phyloP scores from a whole-genome alignment of 2,329 filamentous ascomycete genomes.

The Lasiodiplodia sp. region DNA sequence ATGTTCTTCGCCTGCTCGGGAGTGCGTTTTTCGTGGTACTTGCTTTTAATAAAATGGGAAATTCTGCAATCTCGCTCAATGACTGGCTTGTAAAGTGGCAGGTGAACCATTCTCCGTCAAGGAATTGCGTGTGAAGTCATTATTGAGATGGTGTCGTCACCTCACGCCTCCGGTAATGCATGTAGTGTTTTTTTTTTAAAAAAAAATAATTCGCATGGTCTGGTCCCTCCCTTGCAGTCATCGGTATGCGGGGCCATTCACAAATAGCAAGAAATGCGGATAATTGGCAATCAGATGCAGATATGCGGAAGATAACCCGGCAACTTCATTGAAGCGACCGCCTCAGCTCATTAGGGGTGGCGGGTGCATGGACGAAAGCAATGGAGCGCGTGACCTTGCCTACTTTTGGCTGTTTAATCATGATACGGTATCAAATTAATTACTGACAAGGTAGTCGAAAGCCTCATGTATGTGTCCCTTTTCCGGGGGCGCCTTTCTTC shows the following conservation, averaged over 20 bases:
- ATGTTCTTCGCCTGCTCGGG: constrained; percentile 28
- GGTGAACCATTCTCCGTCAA: not conserved
- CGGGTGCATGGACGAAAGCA: not conserved
- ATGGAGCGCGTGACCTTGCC: not conserved
- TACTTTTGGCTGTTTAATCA: not conserved
- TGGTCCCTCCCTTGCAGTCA: not conserved
- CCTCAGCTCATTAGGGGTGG: not conserved
- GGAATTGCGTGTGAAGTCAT: not conserved
- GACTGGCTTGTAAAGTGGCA: not conserved
- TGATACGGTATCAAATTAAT: constrained; percentile 8
- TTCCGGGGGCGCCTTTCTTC: not conserved
- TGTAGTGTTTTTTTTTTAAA: too few species aligned
- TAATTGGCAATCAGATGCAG: not conserved
- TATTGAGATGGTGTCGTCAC: not conserved
- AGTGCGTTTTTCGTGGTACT: constrained; percentile 27
- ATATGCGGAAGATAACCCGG: not conserved
- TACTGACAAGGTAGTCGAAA: not conserved
- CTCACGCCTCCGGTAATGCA: not conserved
- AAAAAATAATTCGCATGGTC: too few species aligned
- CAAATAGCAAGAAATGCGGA: not conserved
- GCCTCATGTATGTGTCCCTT: not conserved
- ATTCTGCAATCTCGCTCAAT: constrained; percentile 24
- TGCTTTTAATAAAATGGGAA: constrained; percentile 28
- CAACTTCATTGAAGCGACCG: not conserved
- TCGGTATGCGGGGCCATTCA: not conserved